These are phyloP conservation scores for Hypocrella siamensis DNA, from an alignment of 2,329 filamentous ascomycete genomes.

Conservation along the genomic window DNA sequence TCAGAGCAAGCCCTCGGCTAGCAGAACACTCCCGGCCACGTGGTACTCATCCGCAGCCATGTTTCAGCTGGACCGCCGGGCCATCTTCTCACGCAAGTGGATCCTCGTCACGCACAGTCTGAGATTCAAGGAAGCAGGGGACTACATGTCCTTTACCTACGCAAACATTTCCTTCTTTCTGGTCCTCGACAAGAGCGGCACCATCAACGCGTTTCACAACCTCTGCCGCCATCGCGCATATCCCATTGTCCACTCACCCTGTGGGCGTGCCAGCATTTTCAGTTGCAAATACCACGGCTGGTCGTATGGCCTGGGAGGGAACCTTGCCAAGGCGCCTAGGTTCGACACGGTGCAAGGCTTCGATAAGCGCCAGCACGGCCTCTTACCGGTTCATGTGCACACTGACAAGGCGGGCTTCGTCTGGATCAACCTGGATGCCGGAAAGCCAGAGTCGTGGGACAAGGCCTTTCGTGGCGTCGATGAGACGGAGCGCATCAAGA, in stretches of 20 bases:
- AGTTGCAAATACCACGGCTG: slow-evolving; percentile 10
- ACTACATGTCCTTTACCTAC: not conserved
- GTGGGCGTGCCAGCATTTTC: not conserved
- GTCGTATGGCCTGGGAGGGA: slow-evolving; percentile 26
- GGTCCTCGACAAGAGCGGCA: not conserved
- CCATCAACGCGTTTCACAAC: not conserved
- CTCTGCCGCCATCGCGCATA: not conserved
- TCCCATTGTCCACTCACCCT: not conserved
- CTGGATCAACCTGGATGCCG: slow-evolving; percentile 31
- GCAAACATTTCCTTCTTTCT: not conserved
- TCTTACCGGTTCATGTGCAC: slow-evolving; percentile 29
- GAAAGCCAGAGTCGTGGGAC: not conserved
- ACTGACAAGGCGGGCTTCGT: slow-evolving; percentile 29
- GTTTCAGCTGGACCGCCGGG: not conserved
- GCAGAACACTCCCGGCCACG: not conserved
- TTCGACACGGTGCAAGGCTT: slow-evolving; percentile 23
- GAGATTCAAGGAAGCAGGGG: not conserved
- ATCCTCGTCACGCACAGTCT: not conserved
- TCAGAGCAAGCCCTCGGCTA: no score
- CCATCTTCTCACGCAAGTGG: not conserved
- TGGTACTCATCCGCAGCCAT: not conserved
- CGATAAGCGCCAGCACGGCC: slow-evolving; percentile 23
- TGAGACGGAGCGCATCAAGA: not conserved
- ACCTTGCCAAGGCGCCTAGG: slow-evolving; percentile 26
- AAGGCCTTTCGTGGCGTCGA: not conserved